Evolutionary conservation across 2,329 filamentous ascomycete genomes (phyloP), one percentile per base, ranked within the genome.

Genomic region (Fusarium globosum): DNA sequence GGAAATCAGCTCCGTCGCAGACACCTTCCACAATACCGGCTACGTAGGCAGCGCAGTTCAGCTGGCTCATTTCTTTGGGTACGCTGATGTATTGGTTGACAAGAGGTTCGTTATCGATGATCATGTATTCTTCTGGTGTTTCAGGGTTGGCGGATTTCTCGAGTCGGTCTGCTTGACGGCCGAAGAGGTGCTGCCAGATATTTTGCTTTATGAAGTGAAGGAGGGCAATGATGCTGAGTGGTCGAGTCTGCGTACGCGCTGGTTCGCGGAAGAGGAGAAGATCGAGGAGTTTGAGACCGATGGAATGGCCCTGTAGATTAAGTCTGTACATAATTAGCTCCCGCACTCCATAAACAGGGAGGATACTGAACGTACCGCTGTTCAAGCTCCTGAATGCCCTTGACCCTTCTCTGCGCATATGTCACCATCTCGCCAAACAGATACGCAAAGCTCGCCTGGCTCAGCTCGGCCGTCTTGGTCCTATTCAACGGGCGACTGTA

Each of bases 51-150:
- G 96, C 96, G 83, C 96, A 98, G 82, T 98, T 98, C 79, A 99
- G 88, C 88, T 96, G 94, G 83, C 90, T 95, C 94, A 99, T 97
- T 84, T 99, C 96, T 79, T 93, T 93, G 21, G 96, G 96, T 60
- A 98, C 93, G 78, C 91, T 94, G 80, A 99, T 93, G 85, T 96
- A 98, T 71, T 93, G 92, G 83, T 98, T 98, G 43, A 98, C 96
- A 57, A 98, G 88, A 28, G 96, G 96, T 81, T 98, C 96, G 84
- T 99, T 98, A 85, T 99, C 96, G 78, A 95, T 94, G 78, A 99
- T 96, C 96, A 99, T 98, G 87, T 98, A 99, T 86, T 98, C 96
- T 77, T 96, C 94, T 14, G 94, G 92, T 59, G 95, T 96, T 60
- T 92, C 90, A 14, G 93, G 92, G 78, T 94, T 92, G 61, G 91